phyloP scores from a whole-genome alignment of 108 stramenopile genomes.

The Nitzschia palea region DNA sequence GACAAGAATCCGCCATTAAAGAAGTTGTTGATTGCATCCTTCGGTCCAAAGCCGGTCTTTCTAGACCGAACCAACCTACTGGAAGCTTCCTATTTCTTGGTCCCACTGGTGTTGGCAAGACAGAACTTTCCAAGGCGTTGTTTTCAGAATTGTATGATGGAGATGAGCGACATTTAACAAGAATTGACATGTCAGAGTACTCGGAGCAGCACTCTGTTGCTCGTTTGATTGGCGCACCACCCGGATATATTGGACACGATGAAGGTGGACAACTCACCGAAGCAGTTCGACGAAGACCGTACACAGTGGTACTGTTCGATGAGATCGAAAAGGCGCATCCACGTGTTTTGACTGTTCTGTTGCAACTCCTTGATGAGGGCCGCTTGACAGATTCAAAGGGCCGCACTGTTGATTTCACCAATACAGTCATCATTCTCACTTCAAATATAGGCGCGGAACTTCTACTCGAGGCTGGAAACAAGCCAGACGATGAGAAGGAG shows the following conservation, averaged over 20 bases:
- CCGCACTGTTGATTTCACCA: slow-evolving; percentile 94
- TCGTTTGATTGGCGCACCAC: slow-evolving; percentile 94
- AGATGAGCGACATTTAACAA: slow-evolving; percentile 81
- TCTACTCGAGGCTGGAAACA: slow-evolving; percentile 49
- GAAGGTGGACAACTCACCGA: slow-evolving; percentile 98
- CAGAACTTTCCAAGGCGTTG: slow-evolving; percentile 91
- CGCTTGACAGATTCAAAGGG: slow-evolving; percentile 95
- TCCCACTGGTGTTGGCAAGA: slow-evolving; percentile 92
- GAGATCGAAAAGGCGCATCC: slow-evolving; percentile 98
- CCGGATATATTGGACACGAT: slow-evolving; percentile 92
- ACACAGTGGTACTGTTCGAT: slow-evolving; percentile 94
- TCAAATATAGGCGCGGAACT: slow-evolving; percentile 88
- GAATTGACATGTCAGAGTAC: slow-evolving; percentile 95
- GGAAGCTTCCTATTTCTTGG: slow-evolving; percentile 90
- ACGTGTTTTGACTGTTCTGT: slow-evolving; percentile 88
- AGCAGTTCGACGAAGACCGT: slow-evolving; percentile 91
- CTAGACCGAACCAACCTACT: slow-evolving; percentile 70
- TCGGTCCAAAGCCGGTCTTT: slow-evolving; percentile 81
- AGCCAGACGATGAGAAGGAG: slow-evolving; percentile 29
- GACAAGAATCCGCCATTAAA: slow-evolving; percentile 82
- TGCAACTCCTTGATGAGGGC: slow-evolving; percentile 96
- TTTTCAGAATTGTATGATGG: slow-evolving; percentile 90
- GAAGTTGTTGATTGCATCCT: slow-evolving; percentile 84
- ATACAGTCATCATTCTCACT: slow-evolving; percentile 94
- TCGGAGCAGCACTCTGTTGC: slow-evolving; percentile 89